Evolutionary conservation across 805 yeast species (phyloP).

Genomic region (Saitoella complicata): DNA sequence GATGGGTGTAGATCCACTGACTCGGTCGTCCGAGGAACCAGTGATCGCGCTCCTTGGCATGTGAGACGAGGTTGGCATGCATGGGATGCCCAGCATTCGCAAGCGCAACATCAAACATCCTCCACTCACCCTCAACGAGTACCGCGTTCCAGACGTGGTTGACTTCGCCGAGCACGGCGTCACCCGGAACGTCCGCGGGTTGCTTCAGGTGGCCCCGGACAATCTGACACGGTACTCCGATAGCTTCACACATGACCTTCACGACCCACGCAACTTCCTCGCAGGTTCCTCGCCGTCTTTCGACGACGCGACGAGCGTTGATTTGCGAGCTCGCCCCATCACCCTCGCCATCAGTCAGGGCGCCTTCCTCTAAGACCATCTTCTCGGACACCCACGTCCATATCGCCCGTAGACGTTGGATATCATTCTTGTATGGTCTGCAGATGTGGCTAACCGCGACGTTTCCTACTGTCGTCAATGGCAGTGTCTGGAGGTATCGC

Average conservation of each 20-base stretch:
- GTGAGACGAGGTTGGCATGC: slow-evolving; percentile 25
- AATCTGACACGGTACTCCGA: slow-evolving; percentile 59
- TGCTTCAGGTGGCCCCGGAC: slow-evolving; percentile 65
- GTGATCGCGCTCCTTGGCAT: slow-evolving; percentile 29
- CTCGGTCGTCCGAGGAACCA: slow-evolving; percentile 71
- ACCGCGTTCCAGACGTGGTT: slow-evolving; percentile 88
- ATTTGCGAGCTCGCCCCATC: slow-evolving; percentile 10
- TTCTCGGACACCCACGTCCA: slow-evolving; percentile 47
- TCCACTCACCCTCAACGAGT: slow-evolving; percentile 56
- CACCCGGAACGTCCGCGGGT: background rate
- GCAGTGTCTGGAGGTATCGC: slow-evolving; percentile 6
- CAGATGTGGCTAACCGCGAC: slow-evolving; percentile 40
- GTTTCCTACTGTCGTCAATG: slow-evolving; percentile 33
- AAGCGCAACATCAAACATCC: slow-evolving; percentile 57
- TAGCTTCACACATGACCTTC: slow-evolving; percentile 49
- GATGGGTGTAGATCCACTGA: slow-evolving; percentile 64
- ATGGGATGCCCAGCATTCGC: slow-evolving; percentile 45
- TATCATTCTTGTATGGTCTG: slow-evolving; percentile 32
- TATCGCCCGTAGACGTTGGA: slow-evolving; percentile 51
- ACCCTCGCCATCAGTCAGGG: slow-evolving; percentile 11
- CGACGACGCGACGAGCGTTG: slow-evolving; percentile 18
- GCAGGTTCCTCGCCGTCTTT: slow-evolving; percentile 39
- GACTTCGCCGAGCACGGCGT: slow-evolving; percentile 9
- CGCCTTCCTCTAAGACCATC: slow-evolving; percentile 28
- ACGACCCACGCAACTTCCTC: slow-evolving; percentile 67